phyloP scores from a whole-genome alignment of 768 basidiomycete species.

The Pleurotus djamor region DNA sequence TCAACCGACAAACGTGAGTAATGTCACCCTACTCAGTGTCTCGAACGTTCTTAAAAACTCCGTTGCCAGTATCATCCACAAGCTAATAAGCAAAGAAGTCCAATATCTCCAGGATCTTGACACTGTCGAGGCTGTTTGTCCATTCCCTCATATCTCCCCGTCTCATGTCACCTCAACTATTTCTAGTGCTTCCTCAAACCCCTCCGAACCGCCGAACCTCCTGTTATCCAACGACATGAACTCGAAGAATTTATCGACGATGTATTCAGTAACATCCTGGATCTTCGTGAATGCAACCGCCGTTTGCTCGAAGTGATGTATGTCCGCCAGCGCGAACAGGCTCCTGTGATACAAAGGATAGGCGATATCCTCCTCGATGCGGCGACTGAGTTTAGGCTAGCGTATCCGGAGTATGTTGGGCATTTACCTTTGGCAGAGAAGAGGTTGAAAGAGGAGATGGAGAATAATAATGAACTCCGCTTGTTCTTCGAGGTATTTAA shows the following conservation, averaged over 20 bases:
- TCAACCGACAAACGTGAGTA: slow-evolving; percentile 77
- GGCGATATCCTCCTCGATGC: slow-evolving; percentile 89
- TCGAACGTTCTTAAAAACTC: not conserved
- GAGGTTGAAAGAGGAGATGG: slow-evolving; percentile 82
- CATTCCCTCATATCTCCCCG: not conserved
- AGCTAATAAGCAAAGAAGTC: slow-evolving; percentile 85
- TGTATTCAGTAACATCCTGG: slow-evolving; percentile 86
- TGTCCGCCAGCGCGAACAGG: slow-evolving; percentile 84
- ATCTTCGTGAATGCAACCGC: slow-evolving; percentile 81
- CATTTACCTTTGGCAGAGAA: slow-evolving; percentile 86
- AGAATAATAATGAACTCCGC: slow-evolving; percentile 76
- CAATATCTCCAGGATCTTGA: slow-evolving; percentile 89
- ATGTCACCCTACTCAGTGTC: too few relatives aligned
- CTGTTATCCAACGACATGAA: slow-evolving; percentile 42
- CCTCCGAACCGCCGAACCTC: slow-evolving; percentile 41
- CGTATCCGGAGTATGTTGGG: slow-evolving; percentile 85
- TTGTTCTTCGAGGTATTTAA: slow-evolving; percentile 90
- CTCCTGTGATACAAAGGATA: slow-evolving; percentile 77
- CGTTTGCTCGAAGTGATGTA: slow-evolving; percentile 84
- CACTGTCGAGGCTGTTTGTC: slow-evolving; percentile 63
- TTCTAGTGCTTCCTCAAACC: slow-evolving; percentile 38
- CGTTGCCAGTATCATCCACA: slow-evolving; percentile 67
- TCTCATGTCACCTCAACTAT: not conserved
- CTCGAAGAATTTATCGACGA: slow-evolving; percentile 86
- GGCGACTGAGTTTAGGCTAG: slow-evolving; percentile 82